A percentile compares a stretch with the other conserved stretches of the same genome.
Evolutionary conservation across 306 rosid species (phyloP).

Genomic region (Parietaria judaica): DNA sequence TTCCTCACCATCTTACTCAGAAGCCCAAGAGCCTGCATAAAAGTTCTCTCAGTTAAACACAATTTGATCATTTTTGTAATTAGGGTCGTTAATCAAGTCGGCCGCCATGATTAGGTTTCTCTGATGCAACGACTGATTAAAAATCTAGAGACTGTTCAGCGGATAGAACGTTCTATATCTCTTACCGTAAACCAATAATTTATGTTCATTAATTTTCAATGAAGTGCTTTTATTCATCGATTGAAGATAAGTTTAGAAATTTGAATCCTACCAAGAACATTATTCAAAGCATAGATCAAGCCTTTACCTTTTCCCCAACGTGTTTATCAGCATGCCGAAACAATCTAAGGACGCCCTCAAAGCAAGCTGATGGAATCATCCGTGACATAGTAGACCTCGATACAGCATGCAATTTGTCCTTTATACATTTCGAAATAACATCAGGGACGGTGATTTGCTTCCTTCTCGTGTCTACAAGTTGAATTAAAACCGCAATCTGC

Average conservation of each 20-base stretch:
- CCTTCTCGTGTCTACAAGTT: constrained; percentile 51
- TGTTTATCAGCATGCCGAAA: constrained; percentile 46
- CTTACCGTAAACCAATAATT: no score
- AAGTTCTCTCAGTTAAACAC: neutral
- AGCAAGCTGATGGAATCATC: constrained; percentile 60
- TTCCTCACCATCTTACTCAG: constrained; percentile 59
- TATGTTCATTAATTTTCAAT: no score
- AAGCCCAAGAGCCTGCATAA: constrained; percentile 75
- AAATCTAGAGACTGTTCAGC: no score
- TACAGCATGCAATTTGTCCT: constrained; percentile 49
- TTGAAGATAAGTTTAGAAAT: no score
- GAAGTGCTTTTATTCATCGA: no score
- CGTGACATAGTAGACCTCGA: constrained; percentile 37
- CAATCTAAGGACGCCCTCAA: constrained; percentile 53
- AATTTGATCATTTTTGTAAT: no score
- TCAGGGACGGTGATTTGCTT: constrained; percentile 37
- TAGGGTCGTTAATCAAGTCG: no score
- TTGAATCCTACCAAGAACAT: no score
- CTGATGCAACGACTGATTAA: no score
- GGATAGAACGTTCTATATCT: no score
- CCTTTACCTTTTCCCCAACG: constrained; percentile 64
- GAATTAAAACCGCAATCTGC: constrained; percentile 47
- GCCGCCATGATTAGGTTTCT: no score
- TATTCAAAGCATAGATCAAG: no score
- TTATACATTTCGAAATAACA: constrained; percentile 47